A percentile compares a stretch with the other conserved stretches of the same genome.
Conservation (phyloP, 176 grass and related monocot species). For the Melocanna baccifera region DNA sequence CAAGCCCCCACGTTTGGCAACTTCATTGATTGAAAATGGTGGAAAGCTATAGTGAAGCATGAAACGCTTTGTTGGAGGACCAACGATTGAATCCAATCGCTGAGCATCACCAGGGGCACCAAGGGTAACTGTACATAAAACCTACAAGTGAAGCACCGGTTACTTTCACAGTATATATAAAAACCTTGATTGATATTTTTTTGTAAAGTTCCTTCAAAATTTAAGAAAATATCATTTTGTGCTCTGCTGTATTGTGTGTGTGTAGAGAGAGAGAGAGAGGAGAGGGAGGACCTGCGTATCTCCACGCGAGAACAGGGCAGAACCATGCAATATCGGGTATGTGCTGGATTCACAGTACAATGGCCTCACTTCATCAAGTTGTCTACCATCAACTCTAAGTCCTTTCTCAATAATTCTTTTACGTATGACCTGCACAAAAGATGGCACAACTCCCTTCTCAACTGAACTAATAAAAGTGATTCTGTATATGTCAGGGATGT, state of each 20-base stretch:
- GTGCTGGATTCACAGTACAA: conserved; percentile 81
- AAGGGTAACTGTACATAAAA: conserved; percentile 94
- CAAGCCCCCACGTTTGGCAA: conserved; percentile 75
- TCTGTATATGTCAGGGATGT: too few species aligned
- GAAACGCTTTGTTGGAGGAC: conserved; percentile 93
- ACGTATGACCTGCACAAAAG: conserved; percentile 74
- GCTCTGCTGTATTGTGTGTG: neutral
- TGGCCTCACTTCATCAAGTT: conserved; percentile 93
- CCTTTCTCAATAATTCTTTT: conserved; percentile 92
- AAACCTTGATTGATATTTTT: neutral
- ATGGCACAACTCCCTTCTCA: neutral
- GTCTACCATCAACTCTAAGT: conserved; percentile 87
- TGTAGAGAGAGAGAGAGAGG: too few species aligned
- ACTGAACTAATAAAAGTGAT: conserved; percentile 1
- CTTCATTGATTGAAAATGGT: conserved; percentile 97
- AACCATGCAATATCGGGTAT: conserved; percentile 79
- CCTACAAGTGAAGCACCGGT: conserved; percentile 43
- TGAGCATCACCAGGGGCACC: conserved; percentile 94
- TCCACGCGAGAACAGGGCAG: conserved; percentile 87
- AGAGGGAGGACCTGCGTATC: conserved; percentile 67
- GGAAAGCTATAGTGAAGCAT: conserved; percentile 99
- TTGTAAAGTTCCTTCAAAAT: neutral
- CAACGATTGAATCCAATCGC: conserved; percentile 89
- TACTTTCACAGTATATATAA: conserved; percentile 10
- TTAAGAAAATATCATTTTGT: neutral